These are phyloP conservation scores for Rhododendron henanense DNA, from an alignment of 148 eudicot genomes.

Conservation along the genomic window DNA sequence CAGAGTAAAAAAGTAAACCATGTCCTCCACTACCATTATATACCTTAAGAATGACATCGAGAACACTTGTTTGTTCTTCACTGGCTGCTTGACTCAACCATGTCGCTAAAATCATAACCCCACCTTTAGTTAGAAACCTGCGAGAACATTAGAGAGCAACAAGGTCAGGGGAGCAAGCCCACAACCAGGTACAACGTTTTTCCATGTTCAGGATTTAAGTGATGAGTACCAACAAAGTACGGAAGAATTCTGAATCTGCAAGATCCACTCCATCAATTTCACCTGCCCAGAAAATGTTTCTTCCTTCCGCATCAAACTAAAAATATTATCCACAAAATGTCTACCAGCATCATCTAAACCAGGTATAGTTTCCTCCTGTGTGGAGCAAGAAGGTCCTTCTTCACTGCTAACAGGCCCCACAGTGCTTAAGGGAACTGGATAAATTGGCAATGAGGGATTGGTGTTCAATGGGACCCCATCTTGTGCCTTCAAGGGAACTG, in stretches of 20 bases:
- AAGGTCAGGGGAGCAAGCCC: neutral
- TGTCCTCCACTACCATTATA: neutral
- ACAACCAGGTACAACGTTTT: neutral
- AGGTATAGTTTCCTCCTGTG: constrained; percentile 50
- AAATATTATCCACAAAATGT: constrained; percentile 63
- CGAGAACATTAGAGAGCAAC: constrained; percentile 10
- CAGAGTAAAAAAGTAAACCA: neutral
- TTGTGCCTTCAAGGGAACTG: neutral
- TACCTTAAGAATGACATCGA: constrained; percentile 70
- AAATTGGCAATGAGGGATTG: neutral
- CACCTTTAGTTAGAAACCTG: constrained; percentile 85
- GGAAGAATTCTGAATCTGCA: constrained; percentile 64
- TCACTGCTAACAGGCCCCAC: constrained; percentile 50
- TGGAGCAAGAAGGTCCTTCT: constrained; percentile 58
- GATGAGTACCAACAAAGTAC: constrained; percentile 61
- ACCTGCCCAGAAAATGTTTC: constrained; percentile 83
- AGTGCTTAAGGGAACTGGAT: constrained; percentile 62
- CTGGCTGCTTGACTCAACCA: constrained; percentile 89
- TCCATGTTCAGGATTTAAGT: neutral
- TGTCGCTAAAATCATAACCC: constrained; percentile 83
- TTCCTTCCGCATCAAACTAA: constrained; percentile 71
- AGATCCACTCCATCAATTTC: constrained; percentile 84
- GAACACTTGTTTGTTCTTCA: constrained; percentile 93
- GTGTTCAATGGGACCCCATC: neutral
- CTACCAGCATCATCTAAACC: constrained; percentile 58